Evolutionary conservation across 768 basidiomycete genomes (phyloP), one percentile per base, ranked within the genome.

Genomic region (Dendrothele bispora): DNA sequence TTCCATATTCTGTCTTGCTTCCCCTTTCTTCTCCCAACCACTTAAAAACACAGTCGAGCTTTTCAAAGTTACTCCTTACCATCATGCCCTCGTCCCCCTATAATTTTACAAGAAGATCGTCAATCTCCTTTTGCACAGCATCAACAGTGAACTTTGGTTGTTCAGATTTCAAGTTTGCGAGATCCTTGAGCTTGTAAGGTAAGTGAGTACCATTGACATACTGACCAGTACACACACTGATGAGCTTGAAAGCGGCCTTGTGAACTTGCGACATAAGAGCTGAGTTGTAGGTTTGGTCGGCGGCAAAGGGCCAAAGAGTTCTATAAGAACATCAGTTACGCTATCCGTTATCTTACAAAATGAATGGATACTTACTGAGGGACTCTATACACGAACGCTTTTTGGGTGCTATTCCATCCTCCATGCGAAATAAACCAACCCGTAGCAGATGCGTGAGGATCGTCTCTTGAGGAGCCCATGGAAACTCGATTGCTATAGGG

Each of bases 351-450:
- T n/a, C n/a, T n/a, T n/a, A n/a, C n/a, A n/a, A n/a, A n/a, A n/a
- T n/a, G n/a, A n/a, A n/a, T n/a, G n/a, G 4, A 11, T 29, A 34
- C 46, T 39, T 25, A 47, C 46, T 39, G 17, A 18, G 46, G 46
- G 6, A 47, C 46, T n/a, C 29, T 26, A 29, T 26, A 15, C 11
- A 26, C 28, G 17, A 39, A 47, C 2, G 46, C 11, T 22, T 47
- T 38, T 22, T 47, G 46, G 7, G 32, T 47, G 28, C 37, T 39
- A 29, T 47, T 47, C 46, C 46, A 47, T 11, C 46, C 46, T 27
- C 46, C 46, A 21, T 47, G 46, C 3, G 46, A 39, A 1, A 47
- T 25, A 21, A 47, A 47, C 37, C 36, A 47, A 6, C 46, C 46
- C 15, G 46, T 47, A 4, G 29, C 46, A 7, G 24, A 20, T 47